Percentiles rank a stretch among this genome's conserved stretches.
Conservation (phyloP, 331 rosid genomes). For the Dryas integrifolia region DNA sequence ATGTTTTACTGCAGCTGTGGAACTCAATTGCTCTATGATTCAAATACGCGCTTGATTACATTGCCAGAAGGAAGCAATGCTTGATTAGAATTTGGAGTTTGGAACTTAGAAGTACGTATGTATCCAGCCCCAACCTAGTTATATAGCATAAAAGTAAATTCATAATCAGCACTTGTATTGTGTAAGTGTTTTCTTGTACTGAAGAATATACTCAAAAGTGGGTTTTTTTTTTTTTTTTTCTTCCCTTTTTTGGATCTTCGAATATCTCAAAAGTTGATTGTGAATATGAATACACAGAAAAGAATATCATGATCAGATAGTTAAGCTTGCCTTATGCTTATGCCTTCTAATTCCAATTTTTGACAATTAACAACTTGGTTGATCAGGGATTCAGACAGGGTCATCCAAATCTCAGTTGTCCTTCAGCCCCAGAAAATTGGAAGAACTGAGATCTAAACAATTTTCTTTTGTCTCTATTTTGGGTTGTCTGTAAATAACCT, state of each 20-base stretch:
- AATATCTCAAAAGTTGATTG: constrained; percentile 11
- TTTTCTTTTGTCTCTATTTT: background rate
- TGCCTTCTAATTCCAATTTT: background rate
- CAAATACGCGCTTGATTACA: constrained; percentile 77
- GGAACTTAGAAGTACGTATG: constrained; percentile 20
- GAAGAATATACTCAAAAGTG: background rate
- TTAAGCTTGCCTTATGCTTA: background rate
- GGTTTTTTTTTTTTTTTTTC: background rate
- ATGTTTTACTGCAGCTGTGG: constrained; percentile 57
- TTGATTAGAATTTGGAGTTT: constrained; percentile 27
- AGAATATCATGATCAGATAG: background rate
- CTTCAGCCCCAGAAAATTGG: background rate
- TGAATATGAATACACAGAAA: constrained; percentile 17
- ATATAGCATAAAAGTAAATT: constrained; percentile 14
- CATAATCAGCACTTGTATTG: constrained; percentile 11
- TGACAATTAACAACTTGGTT: background rate
- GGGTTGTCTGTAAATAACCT: background rate
- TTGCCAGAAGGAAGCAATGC: constrained; percentile 79
- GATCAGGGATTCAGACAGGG: constrained; percentile 7
- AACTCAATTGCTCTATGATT: constrained; percentile 62
- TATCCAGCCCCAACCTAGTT: background rate
- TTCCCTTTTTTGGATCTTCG: background rate
- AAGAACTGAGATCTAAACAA: background rate
- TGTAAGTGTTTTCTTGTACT: constrained; percentile 16
- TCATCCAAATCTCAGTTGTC: background rate